phyloP scores from a whole-genome alignment of 768 basidiomycete species.

The Daedaleopsis sinensis region DNA sequence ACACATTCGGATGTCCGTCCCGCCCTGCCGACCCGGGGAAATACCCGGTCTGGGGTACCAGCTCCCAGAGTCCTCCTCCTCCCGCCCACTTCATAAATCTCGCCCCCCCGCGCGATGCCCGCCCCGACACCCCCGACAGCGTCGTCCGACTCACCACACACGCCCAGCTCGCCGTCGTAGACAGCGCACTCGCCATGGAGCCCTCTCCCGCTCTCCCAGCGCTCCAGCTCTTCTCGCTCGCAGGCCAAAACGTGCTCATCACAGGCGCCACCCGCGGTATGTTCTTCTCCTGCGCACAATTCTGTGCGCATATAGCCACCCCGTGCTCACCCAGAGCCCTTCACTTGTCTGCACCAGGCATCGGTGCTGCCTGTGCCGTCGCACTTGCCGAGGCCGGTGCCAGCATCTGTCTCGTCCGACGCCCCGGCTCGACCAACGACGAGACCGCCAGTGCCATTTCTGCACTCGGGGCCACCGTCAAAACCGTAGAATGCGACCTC shows the following conservation, averaged over 20 bases:
- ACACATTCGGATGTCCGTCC: constrained; percentile 12
- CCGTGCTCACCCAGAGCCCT: constrained; percentile 4
- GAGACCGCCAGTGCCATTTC: constrained; percentile 42
- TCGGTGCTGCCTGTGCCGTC: constrained; percentile 56
- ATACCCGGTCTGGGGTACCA: constrained; percentile 25
- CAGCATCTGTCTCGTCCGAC: constrained; percentile 48
- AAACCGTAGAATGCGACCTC: constrained; percentile 61
- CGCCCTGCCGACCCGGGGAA: constrained; percentile 30
- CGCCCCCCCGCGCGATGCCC: constrained; percentile 4
- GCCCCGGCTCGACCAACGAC: constrained; percentile 39
- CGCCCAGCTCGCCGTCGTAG: neutral
- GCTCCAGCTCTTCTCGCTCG: constrained; percentile 66
- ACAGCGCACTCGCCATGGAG: constrained; percentile 43
- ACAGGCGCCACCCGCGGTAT: constrained; percentile 80
- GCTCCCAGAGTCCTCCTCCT: constrained; percentile 7
- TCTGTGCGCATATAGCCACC: neutral
- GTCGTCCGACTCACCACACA: constrained; percentile 7
- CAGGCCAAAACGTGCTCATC: constrained; percentile 70
- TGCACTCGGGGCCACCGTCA: constrained; percentile 36
- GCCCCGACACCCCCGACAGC: neutral
- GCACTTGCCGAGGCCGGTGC: constrained; percentile 61
- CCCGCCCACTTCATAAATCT: constrained; percentile 1
- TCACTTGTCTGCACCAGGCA: constrained; percentile 39
- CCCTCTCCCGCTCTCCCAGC: constrained; percentile 52
- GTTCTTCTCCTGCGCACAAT: constrained; percentile 8